Evolutionary conservation across 495 filamentous ascomycete genomes (phyloP).

Genomic region (Extremus antarcticus): DNA sequence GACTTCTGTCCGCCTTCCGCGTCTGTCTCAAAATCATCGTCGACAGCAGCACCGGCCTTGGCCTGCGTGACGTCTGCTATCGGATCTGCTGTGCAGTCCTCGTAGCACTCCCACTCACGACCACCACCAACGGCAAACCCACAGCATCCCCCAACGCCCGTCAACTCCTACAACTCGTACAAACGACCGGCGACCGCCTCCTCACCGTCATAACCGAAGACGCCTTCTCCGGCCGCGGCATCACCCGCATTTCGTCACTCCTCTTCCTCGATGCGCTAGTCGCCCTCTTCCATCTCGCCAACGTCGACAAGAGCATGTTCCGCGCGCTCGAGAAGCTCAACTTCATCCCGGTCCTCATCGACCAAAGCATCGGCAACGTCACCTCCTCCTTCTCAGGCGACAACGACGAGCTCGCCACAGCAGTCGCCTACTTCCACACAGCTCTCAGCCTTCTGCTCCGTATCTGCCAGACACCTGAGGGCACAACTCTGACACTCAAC

Average conservation of each 20-base stretch:
- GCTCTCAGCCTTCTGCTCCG: constrained; percentile 75
- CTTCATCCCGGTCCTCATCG: constrained; percentile 79
- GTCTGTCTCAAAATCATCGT: constrained; percentile 64
- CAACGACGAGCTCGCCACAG: constrained; percentile 12
- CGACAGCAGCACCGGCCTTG: constrained; percentile 54
- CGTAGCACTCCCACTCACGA: constrained; percentile 5
- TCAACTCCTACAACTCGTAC: constrained; percentile 65
- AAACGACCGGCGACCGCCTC: constrained; percentile 61
- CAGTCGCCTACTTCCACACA: constrained; percentile 53
- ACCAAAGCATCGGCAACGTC: constrained; percentile 40
- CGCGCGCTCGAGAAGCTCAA: constrained; percentile 74
- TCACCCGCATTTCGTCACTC: constrained; percentile 71
- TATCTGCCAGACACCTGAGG: constrained; percentile 65
- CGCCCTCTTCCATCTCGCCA: constrained; percentile 46
- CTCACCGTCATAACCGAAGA: constrained; percentile 88
- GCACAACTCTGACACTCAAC: constrained; percentile 71
- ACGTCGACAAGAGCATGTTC: constrained; percentile 57
- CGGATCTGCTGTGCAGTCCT: constrained; percentile 79
- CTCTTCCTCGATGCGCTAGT: constrained; percentile 64
- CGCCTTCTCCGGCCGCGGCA: constrained; percentile 71
- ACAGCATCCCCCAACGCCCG: constrained; percentile 50
- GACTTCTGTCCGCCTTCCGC: constrained; percentile 84
- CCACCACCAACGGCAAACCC: neutral
- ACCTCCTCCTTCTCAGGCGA: constrained; percentile 13
- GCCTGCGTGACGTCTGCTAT: constrained; percentile 73